These are phyloP conservation scores for Mycena chlorophos DNA, from an alignment of 768 basidiomycete species.

Conservation along the genomic window DNA sequence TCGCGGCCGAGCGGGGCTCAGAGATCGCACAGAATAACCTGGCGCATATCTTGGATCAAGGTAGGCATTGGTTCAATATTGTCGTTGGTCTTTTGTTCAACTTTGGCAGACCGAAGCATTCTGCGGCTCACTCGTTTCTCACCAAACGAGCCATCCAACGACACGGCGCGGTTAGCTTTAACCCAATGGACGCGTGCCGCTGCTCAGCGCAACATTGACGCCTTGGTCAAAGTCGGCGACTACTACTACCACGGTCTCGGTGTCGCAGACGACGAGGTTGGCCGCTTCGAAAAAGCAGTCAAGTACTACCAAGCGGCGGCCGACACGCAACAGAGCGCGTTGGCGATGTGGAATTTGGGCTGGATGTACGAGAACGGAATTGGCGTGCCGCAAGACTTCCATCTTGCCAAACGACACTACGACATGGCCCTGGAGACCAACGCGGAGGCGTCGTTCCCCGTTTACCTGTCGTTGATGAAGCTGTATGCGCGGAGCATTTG, in stretches of 20 bases:
- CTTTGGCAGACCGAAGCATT: slow-evolving; percentile 61
- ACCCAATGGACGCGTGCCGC: slow-evolving; percentile 96
- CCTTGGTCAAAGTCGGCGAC: slow-evolving; percentile 96
- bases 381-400: slow-evolving; percentile 94
- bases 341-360: slow-evolving; percentile 97
- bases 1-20: slow-evolving; percentile 88
- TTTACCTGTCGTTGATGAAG: slow-evolving; percentile 77
- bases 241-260: slow-evolving; percentile 94
- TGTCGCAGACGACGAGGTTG: slow-evolving; percentile 61
- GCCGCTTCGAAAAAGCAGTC: slow-evolving; percentile 85
- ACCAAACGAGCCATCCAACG: slow-evolving; percentile 72
- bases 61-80: slow-evolving; percentile 39
- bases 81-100: background rate
- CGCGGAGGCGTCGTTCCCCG: slow-evolving; percentile 85
- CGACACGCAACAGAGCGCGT: slow-evolving; percentile 86
- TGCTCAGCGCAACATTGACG: slow-evolving; percentile 91
- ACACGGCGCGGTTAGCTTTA: slow-evolving; percentile 79
- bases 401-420: slow-evolving; percentile 94
- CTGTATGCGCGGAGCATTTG: slow-evolving; percentile 82
- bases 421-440: slow-evolving; percentile 89
- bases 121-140: slow-evolving; percentile 68
- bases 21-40: slow-evolving; percentile 96
- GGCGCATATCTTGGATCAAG: slow-evolving; percentile 90
- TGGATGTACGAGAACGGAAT: slow-evolving; percentile 99
- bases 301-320: slow-evolving; percentile 94